These are phyloP conservation scores for Cladosporium sp. DNA, from an alignment of 2,329 filamentous ascomycete species.

Conservation along the genomic window DNA sequence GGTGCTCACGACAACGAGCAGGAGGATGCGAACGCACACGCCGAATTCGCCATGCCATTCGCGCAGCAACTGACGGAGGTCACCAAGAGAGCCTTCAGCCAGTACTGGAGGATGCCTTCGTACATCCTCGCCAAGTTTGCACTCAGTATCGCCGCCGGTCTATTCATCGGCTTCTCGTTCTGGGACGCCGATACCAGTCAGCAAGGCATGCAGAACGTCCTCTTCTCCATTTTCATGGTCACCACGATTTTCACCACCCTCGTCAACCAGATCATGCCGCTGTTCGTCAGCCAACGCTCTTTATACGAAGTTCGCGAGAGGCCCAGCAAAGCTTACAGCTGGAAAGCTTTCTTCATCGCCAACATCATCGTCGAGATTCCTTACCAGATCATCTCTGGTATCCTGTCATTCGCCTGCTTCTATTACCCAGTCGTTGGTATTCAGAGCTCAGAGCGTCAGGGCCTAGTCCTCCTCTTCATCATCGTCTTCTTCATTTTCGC, in stretches of 20 bases:
- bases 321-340: slow-evolving; percentile 71
- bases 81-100: slow-evolving; percentile 46
- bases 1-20: slow-evolving; percentile 21
- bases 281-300: slow-evolving; percentile 59
- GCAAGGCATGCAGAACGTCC: slow-evolving; percentile 47
- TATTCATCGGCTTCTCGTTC: slow-evolving; percentile 52
- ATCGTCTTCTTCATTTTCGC: slow-evolving; percentile 70
- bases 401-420: slow-evolving; percentile 65
- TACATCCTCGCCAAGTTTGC: slow-evolving; percentile 60
- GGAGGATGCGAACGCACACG: slow-evolving; percentile 37
- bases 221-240: slow-evolving; percentile 55
- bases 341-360: slow-evolving; percentile 70
- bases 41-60: slow-evolving; percentile 49
- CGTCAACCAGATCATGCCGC: slow-evolving; percentile 60
- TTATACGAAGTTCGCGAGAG: slow-evolving; percentile 62
- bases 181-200: slow-evolving; percentile 38
- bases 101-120: slow-evolving; percentile 48
- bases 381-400: slow-evolving; percentile 61
- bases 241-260: slow-evolving; percentile 45
- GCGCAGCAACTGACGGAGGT: slow-evolving; percentile 38
- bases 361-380: slow-evolving; percentile 73
- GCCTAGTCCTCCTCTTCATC: slow-evolving; percentile 64
- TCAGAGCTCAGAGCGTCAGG: slow-evolving; percentile 56
- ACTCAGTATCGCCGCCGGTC: slow-evolving; percentile 51
- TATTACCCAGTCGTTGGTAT: slow-evolving; percentile 57